phyloP scores from a whole-genome alignment of 257 asterid species.

The Penstemon eatonii region DNA sequence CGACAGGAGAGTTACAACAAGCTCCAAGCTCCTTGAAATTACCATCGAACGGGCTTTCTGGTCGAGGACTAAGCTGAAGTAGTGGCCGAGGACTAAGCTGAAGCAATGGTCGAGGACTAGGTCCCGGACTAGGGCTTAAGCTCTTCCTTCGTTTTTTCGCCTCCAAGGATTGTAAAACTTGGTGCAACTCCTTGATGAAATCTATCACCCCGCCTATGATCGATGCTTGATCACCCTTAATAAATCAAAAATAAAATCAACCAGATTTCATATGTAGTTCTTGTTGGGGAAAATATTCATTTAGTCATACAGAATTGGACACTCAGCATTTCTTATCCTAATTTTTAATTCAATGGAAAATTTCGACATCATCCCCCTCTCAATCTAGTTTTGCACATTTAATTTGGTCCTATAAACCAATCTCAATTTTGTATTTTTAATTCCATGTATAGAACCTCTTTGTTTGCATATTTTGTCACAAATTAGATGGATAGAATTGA shows the following conservation, averaged over 20 bases:
- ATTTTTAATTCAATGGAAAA: no score
- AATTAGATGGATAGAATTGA: no score
- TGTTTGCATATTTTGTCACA: no score
- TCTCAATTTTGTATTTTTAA: no score
- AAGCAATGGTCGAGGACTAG: constrained; percentile 31
- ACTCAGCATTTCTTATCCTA: no score
- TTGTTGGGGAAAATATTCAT: neutral
- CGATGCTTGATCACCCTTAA: constrained; percentile 95
- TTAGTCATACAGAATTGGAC: no score
- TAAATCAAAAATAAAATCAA: neutral
- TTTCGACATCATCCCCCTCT: no score
- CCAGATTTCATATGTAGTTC: neutral
- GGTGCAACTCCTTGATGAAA: constrained; percentile 94
- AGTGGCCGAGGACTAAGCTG: constrained; percentile 44
- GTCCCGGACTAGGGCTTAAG: constrained; percentile 72
- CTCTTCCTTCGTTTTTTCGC: constrained; percentile 68
- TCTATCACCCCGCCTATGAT: constrained; percentile 89
- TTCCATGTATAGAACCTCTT: no score
- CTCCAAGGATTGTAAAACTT: constrained; percentile 71
- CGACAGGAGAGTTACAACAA: constrained; percentile 78
- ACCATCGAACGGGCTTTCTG: constrained; percentile 38
- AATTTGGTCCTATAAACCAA: no score
- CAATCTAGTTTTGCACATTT: no score
- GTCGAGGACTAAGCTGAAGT: constrained; percentile 45
- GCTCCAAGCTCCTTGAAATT: constrained; percentile 73